A percentile compares a stretch with the other conserved stretches of the same genome.
Conservation (phyloP, 2,329 filamentous ascomycete genomes). For the Aureobasidium sp. region DNA sequence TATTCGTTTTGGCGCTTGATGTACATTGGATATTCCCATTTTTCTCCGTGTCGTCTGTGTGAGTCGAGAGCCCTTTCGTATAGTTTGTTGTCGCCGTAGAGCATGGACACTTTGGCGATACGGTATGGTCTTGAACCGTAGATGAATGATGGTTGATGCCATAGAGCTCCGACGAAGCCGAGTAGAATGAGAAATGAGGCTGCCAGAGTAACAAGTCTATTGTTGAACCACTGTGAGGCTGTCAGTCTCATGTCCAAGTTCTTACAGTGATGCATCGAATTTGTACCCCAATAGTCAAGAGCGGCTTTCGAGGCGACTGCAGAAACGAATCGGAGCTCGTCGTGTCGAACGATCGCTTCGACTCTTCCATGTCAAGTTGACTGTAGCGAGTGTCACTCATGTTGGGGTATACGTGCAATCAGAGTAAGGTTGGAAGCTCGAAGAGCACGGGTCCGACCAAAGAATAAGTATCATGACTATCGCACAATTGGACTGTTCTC, state of each 20-base stretch:
- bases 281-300: not conserved
- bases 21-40: slow-evolving; percentile 29
- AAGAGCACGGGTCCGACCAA: not conserved
- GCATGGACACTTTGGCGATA: slow-evolving; percentile 15
- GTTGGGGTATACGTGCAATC: not conserved
- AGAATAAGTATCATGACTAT: not conserved
- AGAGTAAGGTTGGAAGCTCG: not conserved
- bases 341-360: slow-evolving; percentile 6
- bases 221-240: not conserved
- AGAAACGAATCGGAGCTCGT: not conserved
- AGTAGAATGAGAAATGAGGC: not conserved
- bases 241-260: not conserved
- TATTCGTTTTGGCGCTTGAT: slow-evolving; percentile 20
- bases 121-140: not conserved
- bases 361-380: not conserved
- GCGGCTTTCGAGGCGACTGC: not conserved
- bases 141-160: not conserved
- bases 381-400: not conserved
- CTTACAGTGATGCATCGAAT: too few relatives aligned
- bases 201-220: not conserved
- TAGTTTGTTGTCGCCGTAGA: slow-evolving; percentile 19
- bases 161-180: not conserved
- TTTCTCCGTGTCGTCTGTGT: slow-evolving; percentile 28
- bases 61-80: slow-evolving; percentile 30
- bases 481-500: not conserved